phyloP scores from a whole-genome alignment of 129 eudicot genomes.

The Smallanthus sonchifolius region DNA sequence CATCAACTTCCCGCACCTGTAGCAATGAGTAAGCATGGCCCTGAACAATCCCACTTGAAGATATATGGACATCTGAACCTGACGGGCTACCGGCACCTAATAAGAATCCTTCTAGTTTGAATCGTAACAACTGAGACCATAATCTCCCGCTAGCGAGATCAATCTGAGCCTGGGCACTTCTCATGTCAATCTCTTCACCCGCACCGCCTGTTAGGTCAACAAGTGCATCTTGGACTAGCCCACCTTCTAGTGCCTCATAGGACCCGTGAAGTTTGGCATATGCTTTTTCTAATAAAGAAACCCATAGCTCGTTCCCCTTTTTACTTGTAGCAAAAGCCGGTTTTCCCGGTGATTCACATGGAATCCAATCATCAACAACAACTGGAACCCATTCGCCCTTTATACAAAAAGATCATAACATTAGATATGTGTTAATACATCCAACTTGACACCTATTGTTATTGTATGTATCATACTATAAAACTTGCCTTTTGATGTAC shows the following conservation, averaged over 20 bases:
- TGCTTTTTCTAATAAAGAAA: constrained; percentile 85
- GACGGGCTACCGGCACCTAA: constrained; percentile 99
- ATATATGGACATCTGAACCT: constrained; percentile 95
- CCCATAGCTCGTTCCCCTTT: constrained; percentile 92
- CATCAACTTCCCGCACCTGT: constrained; percentile 93
- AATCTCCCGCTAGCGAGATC: constrained; percentile 98
- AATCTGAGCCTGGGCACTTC: constrained; percentile 94
- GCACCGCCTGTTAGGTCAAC: constrained; percentile 99
- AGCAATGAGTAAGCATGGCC: constrained; percentile 98
- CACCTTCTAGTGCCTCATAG: constrained; percentile 97
- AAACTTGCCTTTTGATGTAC: neutral
- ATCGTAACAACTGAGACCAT: constrained; percentile 94
- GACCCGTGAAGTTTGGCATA: constrained; percentile 98
- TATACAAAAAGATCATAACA: neutral
- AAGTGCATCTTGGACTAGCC: constrained; percentile 97
- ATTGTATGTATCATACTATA: neutral
- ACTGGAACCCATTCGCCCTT: constrained; percentile 99
- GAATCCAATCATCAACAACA: constrained; percentile 97
- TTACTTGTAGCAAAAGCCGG: constrained; percentile 98
- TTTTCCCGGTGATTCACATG: constrained; percentile 92
- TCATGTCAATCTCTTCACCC: constrained; percentile 99
- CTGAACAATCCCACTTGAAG: constrained; percentile 95
- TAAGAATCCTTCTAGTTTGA: constrained; percentile 90
- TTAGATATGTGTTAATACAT: neutral
- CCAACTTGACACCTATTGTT: neutral